Evolutionary conservation across 2,329 filamentous ascomycete genomes (phyloP), one percentile per base, ranked within the genome.

Genomic region (Fusarium acutatum): DNA sequence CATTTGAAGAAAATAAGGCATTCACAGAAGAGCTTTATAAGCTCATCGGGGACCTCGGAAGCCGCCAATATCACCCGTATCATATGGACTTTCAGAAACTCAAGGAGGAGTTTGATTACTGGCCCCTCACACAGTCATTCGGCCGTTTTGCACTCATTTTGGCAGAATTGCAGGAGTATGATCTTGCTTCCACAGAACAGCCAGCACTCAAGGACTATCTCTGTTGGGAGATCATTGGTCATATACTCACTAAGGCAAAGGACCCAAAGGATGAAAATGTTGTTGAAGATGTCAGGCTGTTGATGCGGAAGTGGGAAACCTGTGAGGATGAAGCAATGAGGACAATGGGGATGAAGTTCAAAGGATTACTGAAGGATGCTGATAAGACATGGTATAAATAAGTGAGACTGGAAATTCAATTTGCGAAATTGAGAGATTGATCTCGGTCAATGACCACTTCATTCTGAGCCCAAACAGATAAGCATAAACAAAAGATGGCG

Each of bases 41-140:
- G 1, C 60, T 75, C 4, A 59, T 78, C 6, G 54, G 60, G 4
- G 22, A 28, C 32, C 74, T 80, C 2, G 67, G 57, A 2, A 38
- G 13, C 1, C 70, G 72, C 2, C 65, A 38, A n/a, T 38, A 58
- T 13, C 52, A 38, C 13, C 78, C 75, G 2, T 80, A 80, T 26
- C 78, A 80, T 38, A 44, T 58, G 1, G 75, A 79, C 28, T 73
- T 80, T 34, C 22, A 49, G 13, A 41, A 49, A 3, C 54, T 77
- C 12, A 77, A 72, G 26, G 43, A 47, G 10, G 63, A 64, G n/a
- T 32, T 77, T 6, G 24, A 64, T 2, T 37, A 47, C n/a, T 67
- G 64, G 44, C 64, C 62, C 5, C 14, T 28, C 3, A 17, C 6
- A 7, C 32, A n/a, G 10, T 43, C 15, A 17, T 64, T 62, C 46